phyloP scores from a whole-genome alignment of 495 filamentous ascomycete species.

The Trichoderma asperelloides region DNA sequence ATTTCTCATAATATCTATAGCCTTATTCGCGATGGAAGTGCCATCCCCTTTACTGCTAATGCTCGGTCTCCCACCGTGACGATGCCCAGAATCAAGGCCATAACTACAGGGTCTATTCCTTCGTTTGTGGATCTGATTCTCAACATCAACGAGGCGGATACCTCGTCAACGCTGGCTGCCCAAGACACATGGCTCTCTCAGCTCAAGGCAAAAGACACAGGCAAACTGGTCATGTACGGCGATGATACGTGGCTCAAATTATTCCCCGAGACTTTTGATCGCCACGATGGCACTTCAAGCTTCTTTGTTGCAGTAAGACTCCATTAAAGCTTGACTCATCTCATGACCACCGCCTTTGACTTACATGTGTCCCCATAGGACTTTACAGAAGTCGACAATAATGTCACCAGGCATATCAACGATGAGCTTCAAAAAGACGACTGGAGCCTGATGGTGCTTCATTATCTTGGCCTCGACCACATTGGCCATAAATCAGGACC shows the following conservation, averaged over 20 bases:
- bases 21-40: constrained; percentile 70
- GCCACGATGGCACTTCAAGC: constrained; percentile 85
- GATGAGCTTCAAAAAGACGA: constrained; percentile 65
- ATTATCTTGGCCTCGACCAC: constrained; percentile 94
- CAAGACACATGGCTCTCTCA: constrained; percentile 97
- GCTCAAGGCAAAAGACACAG: constrained; percentile 60
- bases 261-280: constrained; percentile 78
- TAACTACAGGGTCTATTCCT: constrained; percentile 92
- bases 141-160: constrained; percentile 92
- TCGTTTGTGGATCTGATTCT: constrained; percentile 96
- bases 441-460: constrained; percentile 89
- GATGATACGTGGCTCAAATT: constrained; percentile 98
- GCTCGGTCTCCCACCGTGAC: constrained; percentile 96
- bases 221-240: constrained; percentile 86
- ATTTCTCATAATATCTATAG: constrained; percentile 33
- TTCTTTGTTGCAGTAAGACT: constrained; percentile 92
- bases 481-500: constrained; percentile 96
- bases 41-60: constrained; percentile 90
- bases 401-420: constrained; percentile 86
- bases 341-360: constrained; percentile 96
- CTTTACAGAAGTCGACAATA: constrained; percentile 94
- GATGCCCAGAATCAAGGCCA: constrained; percentile 95
- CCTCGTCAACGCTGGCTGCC: constrained; percentile 67
- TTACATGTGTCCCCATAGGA: constrained; percentile 55
- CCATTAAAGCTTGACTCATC: constrained; percentile 59